Conservation (phyloP, 768 basidiomycete genomes). For the Russula virescens region DNA sequence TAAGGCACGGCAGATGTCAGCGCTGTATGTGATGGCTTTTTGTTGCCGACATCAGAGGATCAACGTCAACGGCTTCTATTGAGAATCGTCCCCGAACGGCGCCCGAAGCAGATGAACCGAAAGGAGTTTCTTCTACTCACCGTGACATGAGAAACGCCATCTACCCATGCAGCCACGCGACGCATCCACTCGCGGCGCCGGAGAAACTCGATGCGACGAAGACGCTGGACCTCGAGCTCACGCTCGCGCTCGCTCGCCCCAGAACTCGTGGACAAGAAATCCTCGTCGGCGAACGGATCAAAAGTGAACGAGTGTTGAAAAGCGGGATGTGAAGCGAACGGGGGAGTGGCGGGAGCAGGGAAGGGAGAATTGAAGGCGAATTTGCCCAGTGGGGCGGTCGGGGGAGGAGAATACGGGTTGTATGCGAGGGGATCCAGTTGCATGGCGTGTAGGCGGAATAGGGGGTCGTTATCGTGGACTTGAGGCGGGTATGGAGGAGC, state of each 20-base stretch:
- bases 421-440: slow-evolving; percentile 11
- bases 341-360: neutral
- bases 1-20: slow-evolving; percentile 6
- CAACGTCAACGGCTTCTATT: neutral
- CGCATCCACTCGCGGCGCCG: slow-evolving; percentile 25
- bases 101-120: neutral
- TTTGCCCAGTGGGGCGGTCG: neutral
- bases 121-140: slow-evolving; percentile 10
- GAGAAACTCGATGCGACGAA: slow-evolving; percentile 22
- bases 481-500: slow-evolving; percentile 6
- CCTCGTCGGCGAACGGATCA: slow-evolving; percentile 25
- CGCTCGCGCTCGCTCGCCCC: slow-evolving; percentile 12
- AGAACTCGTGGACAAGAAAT: slow-evolving; percentile 18
- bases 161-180: slow-evolving; percentile 24
- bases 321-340: slow-evolving; percentile 2
- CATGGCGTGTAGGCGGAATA: slow-evolving; percentile 5
- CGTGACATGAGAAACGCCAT: slow-evolving; percentile 17
- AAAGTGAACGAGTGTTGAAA: slow-evolving; percentile 18
- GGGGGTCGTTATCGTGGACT: slow-evolving; percentile 5
- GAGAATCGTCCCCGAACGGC: neutral
- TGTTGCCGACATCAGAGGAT: neutral
- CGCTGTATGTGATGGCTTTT: neutral
- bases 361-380: neutral
- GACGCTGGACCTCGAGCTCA: slow-evolving; percentile 18
- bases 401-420: slow-evolving; percentile 5